Evolutionary conservation across 331 rosid genomes (phyloP), one percentile per base, ranked within the genome.

Genomic region (Pyracantha coccinea): DNA sequence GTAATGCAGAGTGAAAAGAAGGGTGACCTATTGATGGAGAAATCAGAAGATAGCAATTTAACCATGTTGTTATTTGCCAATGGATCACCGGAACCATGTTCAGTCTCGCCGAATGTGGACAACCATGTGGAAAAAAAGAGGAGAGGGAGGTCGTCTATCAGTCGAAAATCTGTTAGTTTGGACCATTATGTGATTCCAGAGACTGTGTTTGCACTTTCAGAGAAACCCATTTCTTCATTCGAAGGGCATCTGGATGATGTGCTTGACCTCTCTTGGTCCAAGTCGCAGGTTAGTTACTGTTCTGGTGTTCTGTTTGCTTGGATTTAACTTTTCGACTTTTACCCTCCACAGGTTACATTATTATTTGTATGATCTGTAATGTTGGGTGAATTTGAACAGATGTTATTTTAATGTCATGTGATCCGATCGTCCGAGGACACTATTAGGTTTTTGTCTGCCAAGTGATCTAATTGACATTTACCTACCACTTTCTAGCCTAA

Each of bases 211-310:
- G 92, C 85, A 17, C 91, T 95, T 12, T 77, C 94, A 19, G 99
- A 95, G 54, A 95, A 90, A 77, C 97, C 99, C 38, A 6, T 83
- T 69, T 95, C 86, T 84, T 92, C 99, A 70, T 90, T 95, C 57
- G 83, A 84, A 79, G 99, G 99, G 17, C 99, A 95, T 85, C 77
- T 68, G 2, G 75, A 89, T 83, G 99, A 88, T 78, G 99, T 95
- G 76, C 98, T 95, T 76, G 99, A 95, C 63, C 97, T 95, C 33
- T 95, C 99, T 4, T 95, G 99, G 99, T 95, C 99, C 83, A 95
- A 92, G 83, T 90, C 97, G 72, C 98, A 95, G 99, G 99, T 95
- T 78, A 80, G 88, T 81, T 76, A 71, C 82, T 66, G 4, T 66
- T 73, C 79, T 72, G 57, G 23, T 41, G 32, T 66, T 60, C 32